Evolutionary conservation across 1,284 basidiomycete genomes (phyloP), one percentile per base, ranked within the genome.

Genomic region (Heterobasidion irregulare): DNA sequence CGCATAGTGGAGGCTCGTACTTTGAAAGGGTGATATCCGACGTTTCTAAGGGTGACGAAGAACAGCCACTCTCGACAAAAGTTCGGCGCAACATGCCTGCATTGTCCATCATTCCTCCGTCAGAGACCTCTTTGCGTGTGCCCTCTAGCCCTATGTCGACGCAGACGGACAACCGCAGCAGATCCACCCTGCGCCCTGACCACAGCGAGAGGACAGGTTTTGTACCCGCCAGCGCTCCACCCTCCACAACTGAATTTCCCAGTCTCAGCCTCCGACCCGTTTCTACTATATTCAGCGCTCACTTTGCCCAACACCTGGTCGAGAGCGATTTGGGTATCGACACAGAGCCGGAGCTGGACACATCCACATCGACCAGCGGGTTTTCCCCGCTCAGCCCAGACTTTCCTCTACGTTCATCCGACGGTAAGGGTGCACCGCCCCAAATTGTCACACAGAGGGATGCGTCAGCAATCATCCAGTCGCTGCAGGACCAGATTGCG

Each of bases 211-310:
- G 46, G 52, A 76, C 75, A 33, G 72, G 78, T 16, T 75, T 78
- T 16, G 75, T 76, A 12, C 77, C 83, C 6, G 63, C 66, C 3
- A 87, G 84, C 62, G 86, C 86, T 16, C 87, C 87, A 6, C 74
- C 86, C 13, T 72, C 77, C 49, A 73, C 80, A 8, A 70, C 76
- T 0, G 78, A 82, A 55, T 91, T 89, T 62, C 75, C 82, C 8
- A 70, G 78, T 4, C 75, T 92, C 44, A 84, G 80, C 63, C 70
- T 92, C 50, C 78, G 90, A 16, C 89, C 89, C 0, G 74, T 92
- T 18, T 92, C 89, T 12, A 82, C 84, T 8, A 74, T 84, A 35
- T 91, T 92, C 67, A 83, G 85, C 60, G 71, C 79, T 8, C 80
- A 86, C 43, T 88, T 92, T 59, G 71, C 77, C 13, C 82, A 84